Percentiles rank a stretch among this genome's conserved stretches.
Conservation (phyloP, 129 eudicot species). For the Artemisia annua region DNA sequence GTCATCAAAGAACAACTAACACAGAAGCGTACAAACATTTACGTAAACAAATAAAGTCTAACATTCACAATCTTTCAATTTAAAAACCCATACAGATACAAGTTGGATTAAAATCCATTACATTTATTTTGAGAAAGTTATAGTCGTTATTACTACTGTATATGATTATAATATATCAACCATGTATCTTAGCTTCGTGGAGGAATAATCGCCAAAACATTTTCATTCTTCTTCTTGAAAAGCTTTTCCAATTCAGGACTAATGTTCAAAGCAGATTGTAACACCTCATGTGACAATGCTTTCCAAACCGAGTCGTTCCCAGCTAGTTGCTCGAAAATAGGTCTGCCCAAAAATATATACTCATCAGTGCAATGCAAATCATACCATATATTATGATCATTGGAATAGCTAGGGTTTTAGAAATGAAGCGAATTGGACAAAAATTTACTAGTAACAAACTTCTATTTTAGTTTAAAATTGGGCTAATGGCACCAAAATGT, state of each 20-base stretch:
- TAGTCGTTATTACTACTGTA: no score
- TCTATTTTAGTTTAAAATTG: no score
- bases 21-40: not conserved
- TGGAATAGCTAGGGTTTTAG: no score
- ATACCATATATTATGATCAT: no score
- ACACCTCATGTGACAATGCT: conserved; percentile 33
- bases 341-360: conserved; percentile 28
- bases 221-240: conserved; percentile 22
- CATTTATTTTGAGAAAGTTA: not conserved
- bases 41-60: not conserved
- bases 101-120: not conserved
- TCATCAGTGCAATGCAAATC: not conserved
- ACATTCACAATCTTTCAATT: not conserved
- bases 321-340: conserved; percentile 23
- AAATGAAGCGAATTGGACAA: no score
- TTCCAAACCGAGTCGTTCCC: conserved; percentile 46
- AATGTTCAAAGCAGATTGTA: conserved; percentile 40
- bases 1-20: no score
- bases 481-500: no score
- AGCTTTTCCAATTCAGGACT: conserved; percentile 25
- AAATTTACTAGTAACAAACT: no score
- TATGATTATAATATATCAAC: not conserved
- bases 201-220: conserved; percentile 3
- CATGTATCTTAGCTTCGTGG: not conserved
- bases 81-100: not conserved